Base-by-base conservation (phyloP, 2,329 filamentous ascomycete genomes). In the Hymenoscyphus salicellus region DNA sequence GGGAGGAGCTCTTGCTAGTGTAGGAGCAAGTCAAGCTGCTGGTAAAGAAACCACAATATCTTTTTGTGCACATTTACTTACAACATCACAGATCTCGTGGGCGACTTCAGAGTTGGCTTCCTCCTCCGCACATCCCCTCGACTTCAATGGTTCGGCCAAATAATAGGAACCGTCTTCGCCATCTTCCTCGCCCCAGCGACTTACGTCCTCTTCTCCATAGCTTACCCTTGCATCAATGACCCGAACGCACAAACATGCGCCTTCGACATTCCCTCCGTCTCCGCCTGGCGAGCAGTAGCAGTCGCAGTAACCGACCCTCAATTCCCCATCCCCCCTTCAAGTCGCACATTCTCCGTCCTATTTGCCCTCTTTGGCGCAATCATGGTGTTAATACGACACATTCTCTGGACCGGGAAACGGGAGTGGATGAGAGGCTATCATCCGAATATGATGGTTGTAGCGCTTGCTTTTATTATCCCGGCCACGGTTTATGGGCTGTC, bases 61-160 rank as follows among this genome's bases (percentile, higher is more conserved):
- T 52, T 7, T 14, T 11, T 52, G 26, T 10, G 4, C 28, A 20
- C 30, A 58, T 5, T n/a, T 30, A 11, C 20, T 46, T 2, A 59
- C 23, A 59, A 26, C 14, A 17, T 16, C 23, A 81, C 78, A 43
- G 78, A 82, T 60, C 77, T 89, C 17, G 83, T 85, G 41, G 81
- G 81, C 63, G 88, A 91, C 72, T 89, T 90, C 82, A 82, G 87
- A 38, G 86, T 87, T 49, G 88, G 87, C 4, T 90, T 89, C 79
- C 79, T 90, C 4, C 83, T 90, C 62, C 80, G 83, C 67, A 89
- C 87, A 0, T 83, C 87, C 0, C 87, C 88, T 0, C 81, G 83
- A 65, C 82, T 86, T 73, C 88, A 90, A 75, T 90, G 86, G 80
- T 80, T 87, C 69, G 87, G 87, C 0, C 88, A 90, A 75, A 82